Conservation (phyloP, 257 asterid species). For the Solanum arcanum region DNA sequence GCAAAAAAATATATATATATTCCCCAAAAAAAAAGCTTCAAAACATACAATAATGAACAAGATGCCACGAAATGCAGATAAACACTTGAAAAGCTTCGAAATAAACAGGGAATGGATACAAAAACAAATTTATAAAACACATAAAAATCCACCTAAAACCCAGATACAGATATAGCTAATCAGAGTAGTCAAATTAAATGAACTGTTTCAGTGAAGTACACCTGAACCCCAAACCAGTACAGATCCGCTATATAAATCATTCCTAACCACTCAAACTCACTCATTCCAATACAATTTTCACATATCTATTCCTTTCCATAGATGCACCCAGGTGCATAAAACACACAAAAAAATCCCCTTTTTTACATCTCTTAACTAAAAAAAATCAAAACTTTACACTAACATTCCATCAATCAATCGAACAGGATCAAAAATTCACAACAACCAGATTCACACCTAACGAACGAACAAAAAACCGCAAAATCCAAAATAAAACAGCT, state of each 20-base stretch:
- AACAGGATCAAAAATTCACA: background rate
- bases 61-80: background rate
- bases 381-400: background rate
- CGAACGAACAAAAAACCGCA: background rate
- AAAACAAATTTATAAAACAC: background rate
- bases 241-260: background rate
- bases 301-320: background rate
- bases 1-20: background rate
- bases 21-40: background rate
- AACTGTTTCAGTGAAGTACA: background rate
- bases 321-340: background rate
- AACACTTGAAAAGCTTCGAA: background rate
- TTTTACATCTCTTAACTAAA: background rate
- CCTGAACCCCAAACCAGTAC: background rate
- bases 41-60: background rate
- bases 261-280: background rate
- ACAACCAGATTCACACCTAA: background rate
- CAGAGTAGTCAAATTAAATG: background rate
- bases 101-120: background rate
- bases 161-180: background rate
- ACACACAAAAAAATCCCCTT: background rate
- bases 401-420: background rate
- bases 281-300: background rate
- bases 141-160: background rate
- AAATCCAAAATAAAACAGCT: background rate